phyloP scores from a whole-genome alignment of 495 filamentous ascomycete species.

The Podospora tetraspora region DNA sequence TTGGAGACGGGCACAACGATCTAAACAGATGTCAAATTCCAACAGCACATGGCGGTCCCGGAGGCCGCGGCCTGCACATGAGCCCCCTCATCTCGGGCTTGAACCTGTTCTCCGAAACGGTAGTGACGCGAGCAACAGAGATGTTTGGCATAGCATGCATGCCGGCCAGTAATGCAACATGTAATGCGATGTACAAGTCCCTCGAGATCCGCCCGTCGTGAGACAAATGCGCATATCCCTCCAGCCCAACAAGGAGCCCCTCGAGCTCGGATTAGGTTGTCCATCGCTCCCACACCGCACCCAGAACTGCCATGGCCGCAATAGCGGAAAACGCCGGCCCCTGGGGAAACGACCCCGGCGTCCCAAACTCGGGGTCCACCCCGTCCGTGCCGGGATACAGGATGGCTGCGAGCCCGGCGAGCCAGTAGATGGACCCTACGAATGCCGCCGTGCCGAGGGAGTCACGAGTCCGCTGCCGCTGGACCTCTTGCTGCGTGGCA shows the following conservation, averaged over 20 bases:
- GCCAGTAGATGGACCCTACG: slow-evolving; percentile 48
- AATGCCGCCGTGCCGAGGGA: slow-evolving; percentile 37
- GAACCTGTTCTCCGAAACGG: background rate
- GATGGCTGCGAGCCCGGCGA: slow-evolving; percentile 43
- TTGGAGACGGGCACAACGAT: background rate
- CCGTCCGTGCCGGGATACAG: slow-evolving; percentile 47
- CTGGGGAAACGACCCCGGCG: slow-evolving; percentile 44
- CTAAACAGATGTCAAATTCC: background rate
- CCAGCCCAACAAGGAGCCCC: background rate
- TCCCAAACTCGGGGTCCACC: slow-evolving; percentile 51
- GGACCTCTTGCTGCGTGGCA: slow-evolving; percentile 5
- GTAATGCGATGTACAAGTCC: background rate
- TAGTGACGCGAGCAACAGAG: background rate
- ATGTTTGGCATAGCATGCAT: background rate
- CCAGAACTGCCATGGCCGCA: slow-evolving; percentile 25
- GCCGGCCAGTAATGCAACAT: background rate
- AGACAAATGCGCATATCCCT: background rate
- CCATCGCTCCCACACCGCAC: slow-evolving; percentile 30
- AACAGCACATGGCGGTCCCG: background rate
- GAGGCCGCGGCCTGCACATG: background rate
- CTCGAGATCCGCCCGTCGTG: background rate
- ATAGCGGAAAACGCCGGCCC: slow-evolving; percentile 32
- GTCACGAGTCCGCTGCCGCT: slow-evolving; percentile 21
- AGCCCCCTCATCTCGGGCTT: background rate
- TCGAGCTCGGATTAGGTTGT: background rate